These are phyloP conservation scores for Orbilia blumenaviensis DNA, from an alignment of 2,329 filamentous ascomycete genomes.

Conservation along the genomic window DNA sequence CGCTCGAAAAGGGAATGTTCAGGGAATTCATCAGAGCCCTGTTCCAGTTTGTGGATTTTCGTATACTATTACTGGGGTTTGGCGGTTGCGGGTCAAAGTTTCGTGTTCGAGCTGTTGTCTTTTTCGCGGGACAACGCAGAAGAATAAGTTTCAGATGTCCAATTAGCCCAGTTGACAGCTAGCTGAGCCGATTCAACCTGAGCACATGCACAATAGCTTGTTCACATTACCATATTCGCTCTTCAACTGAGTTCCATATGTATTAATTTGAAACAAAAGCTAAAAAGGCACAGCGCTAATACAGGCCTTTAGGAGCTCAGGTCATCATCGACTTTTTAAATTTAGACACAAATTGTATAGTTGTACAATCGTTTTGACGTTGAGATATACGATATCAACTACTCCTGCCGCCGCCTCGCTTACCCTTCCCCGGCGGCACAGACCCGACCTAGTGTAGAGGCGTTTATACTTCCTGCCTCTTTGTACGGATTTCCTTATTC, in stretches of 20 bases:
- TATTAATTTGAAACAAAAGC: slow-evolving; percentile 24
- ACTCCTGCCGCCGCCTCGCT: slow-evolving; percentile 26
- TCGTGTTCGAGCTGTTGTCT: slow-evolving; percentile 20
- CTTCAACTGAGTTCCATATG: background rate
- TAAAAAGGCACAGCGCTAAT: slow-evolving; percentile 36
- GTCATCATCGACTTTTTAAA: background rate
- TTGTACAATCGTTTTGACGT: background rate
- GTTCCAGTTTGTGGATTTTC: background rate
- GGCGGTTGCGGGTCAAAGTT: slow-evolving; percentile 6
- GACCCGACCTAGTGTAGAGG: slow-evolving; percentile 16
- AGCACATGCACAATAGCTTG: background rate
- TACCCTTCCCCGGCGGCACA: slow-evolving; percentile 5
- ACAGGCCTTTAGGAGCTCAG: background rate
- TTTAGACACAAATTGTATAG: too few relatives aligned
- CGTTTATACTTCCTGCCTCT: slow-evolving; percentile 24
- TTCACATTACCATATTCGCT: background rate
- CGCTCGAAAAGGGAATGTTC: background rate
- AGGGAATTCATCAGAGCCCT: background rate
- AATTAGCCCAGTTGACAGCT: too few relatives aligned
- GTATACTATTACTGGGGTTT: background rate
- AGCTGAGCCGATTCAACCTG: background rate
- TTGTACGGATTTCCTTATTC: slow-evolving; percentile 3
- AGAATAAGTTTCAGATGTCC: background rate
- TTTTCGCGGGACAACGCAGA: slow-evolving; percentile 35
- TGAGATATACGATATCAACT: background rate